Evolutionary conservation across 2,329 filamentous ascomycete species (phyloP), one percentile per base, ranked within the genome.

Genomic region (Juglanconis juglandina): DNA sequence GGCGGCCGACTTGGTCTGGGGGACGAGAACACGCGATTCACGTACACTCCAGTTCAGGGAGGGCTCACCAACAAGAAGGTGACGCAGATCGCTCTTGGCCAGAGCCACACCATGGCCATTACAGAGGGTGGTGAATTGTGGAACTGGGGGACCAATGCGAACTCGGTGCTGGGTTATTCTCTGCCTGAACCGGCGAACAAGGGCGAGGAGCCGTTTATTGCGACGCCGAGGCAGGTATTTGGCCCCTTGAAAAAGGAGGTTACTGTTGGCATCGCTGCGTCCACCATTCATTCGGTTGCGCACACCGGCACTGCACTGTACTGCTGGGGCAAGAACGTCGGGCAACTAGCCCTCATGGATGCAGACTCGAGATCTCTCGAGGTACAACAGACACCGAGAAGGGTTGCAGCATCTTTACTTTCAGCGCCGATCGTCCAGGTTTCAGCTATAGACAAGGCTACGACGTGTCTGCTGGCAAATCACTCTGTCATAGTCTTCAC

Each of bases 311-410:
- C 86, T 0, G 91, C 91, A 1, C 77, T 99, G 1, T 99, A 91
- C 71, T 96, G 92, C 2, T 99, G 96, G 81, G 95, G 95, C 30
- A 96, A 95, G 68, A 99, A 98, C 68, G 87, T 92, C 67, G 95
- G 95, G 1, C 95, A 99, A 72, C 83, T 99, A 51, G 95, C 92
- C 5, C 82, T 99, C 56, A 92, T 97, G 77, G 95, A 97, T 72
- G 94, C 95, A 0, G 94, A 98, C 74, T 96, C 95, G 33, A 87
- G 93, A 50, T 97, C 92, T 0, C 82, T 98, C 5, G 91, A 95
- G 66, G 78, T 89, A n/a, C 95, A 98, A 70, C 77, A 83, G 24
- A 87, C 85, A 0, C 95, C 95, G 32, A 86, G 95, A 51, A 94
- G 90, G 70, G 93, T 99, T 48, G 93, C 92, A 0, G 91, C 92